Conservation (phyloP, 2,329 filamentous ascomycete species). For the Falciphora oryzae region DNA sequence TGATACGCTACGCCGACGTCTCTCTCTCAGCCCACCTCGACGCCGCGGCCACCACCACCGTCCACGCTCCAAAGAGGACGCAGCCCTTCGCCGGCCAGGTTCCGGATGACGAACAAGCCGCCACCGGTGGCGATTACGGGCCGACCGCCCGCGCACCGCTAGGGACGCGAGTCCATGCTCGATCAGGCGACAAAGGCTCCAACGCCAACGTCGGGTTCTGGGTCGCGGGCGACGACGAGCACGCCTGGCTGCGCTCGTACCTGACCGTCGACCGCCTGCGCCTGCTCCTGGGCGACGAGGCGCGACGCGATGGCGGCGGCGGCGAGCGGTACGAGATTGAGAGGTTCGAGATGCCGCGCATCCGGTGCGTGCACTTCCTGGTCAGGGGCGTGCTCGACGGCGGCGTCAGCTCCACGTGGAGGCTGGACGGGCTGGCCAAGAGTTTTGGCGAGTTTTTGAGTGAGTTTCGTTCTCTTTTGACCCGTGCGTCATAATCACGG, state of each 20-base stretch:
- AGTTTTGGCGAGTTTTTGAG: slow-evolving; percentile 37
- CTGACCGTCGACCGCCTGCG: slow-evolving; percentile 31
- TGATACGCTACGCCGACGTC: slow-evolving; percentile 14
- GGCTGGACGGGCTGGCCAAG: slow-evolving; percentile 45
- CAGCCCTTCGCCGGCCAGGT: background rate
- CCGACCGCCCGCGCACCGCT: slow-evolving; percentile 19
- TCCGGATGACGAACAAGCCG: background rate
- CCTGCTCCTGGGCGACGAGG: slow-evolving; percentile 38
- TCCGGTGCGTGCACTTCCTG: slow-evolving; percentile 25
- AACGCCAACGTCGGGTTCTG: slow-evolving; percentile 30
- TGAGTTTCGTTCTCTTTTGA: slow-evolving; percentile 1
- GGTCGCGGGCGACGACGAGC: slow-evolving; percentile 31
- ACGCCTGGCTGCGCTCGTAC: slow-evolving; percentile 30
- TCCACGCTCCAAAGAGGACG: background rate
- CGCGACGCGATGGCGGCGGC: slow-evolving; percentile 23
- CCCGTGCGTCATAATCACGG: too few species aligned
- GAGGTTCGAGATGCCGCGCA: slow-evolving; percentile 37
- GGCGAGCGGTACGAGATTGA: slow-evolving; percentile 29
- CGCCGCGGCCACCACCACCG: background rate
- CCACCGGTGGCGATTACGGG: slow-evolving; percentile 10
- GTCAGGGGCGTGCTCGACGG: slow-evolving; percentile 37
- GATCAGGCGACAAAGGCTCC: slow-evolving; percentile 28
- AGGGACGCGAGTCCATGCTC: slow-evolving; percentile 25
- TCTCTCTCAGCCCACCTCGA: slow-evolving; percentile 12
- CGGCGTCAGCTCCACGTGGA: slow-evolving; percentile 40